phyloP scores from a whole-genome alignment of 2,329 filamentous ascomycete species.

The Diplodia seriata region DNA sequence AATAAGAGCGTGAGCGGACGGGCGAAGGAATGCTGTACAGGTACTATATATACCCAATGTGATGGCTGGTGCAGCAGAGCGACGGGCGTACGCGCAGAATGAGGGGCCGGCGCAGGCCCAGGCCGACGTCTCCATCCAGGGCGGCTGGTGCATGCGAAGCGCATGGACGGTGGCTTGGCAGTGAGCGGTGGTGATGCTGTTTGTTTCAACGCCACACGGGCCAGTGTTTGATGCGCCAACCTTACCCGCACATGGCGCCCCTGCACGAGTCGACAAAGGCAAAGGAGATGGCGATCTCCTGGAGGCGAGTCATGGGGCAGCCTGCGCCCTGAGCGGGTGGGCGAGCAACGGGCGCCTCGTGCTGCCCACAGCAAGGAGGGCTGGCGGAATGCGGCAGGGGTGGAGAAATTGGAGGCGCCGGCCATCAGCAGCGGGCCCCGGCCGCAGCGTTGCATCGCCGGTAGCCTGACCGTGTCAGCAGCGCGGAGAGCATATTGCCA shows the following conservation, averaged over 20 bases:
- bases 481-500: not conserved
- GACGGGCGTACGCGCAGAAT: not conserved
- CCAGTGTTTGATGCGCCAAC: constrained; percentile 22
- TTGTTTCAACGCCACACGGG: constrained; percentile 14
- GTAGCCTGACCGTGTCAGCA: constrained; percentile 21
- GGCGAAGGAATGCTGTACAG: constrained; percentile 17
- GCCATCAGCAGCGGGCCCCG: not conserved
- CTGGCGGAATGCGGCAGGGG: constrained; percentile 15
- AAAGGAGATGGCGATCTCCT: constrained; percentile 22
- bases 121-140: not conserved
- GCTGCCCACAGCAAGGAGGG: constrained; percentile 1
- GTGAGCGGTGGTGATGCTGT: constrained; percentile 5
- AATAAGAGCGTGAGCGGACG: constrained; percentile 2
- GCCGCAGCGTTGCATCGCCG: constrained; percentile 25
- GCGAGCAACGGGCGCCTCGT: not conserved
- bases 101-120: constrained; percentile 19
- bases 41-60: constrained; percentile 6
- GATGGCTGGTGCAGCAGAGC: not conserved
- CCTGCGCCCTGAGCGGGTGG: not conserved
- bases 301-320: constrained; percentile 9
- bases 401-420: constrained; percentile 11
- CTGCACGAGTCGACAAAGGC: constrained; percentile 3
- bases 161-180: constrained; percentile 27
- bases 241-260: constrained; percentile 25
- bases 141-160: not conserved